Evolutionary conservation across 768 basidiomycete genomes (phyloP).

Genomic region (Tulasnella sp.): DNA sequence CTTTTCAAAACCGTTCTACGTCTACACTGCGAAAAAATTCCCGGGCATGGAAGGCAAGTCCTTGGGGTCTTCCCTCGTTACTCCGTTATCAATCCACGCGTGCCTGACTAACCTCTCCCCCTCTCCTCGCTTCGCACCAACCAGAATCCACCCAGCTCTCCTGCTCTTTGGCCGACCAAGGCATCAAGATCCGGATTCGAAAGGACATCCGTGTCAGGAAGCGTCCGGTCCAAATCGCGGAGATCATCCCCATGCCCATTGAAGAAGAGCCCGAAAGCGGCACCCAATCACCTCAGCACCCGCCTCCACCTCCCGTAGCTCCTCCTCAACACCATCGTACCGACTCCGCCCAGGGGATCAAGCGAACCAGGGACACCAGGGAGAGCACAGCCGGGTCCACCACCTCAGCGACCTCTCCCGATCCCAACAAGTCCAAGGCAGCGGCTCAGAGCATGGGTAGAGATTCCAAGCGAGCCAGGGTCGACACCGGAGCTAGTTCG

Average conservation of each 20-base stretch:
- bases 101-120: constrained; percentile 1
- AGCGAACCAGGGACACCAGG: background rate
- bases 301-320: background rate
- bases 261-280: constrained; percentile 23
- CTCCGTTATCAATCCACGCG: background rate
- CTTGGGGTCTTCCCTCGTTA: background rate
- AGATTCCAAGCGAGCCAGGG: constrained; percentile 9
- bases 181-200: constrained; percentile 88
- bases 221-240: constrained; percentile 26
- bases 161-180: constrained; percentile 86
- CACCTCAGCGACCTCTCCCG: background rate
- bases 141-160: constrained; percentile 82
- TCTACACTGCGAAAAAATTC: constrained; percentile 94
- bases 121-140: background rate
- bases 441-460: background rate
- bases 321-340: background rate
- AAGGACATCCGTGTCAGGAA: constrained; percentile 84
- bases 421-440: background rate
- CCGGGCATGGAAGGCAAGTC: constrained; percentile 85
- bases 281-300: constrained; percentile 14
- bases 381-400: background rate
- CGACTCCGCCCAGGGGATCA: constrained; percentile 3
- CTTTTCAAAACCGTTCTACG: constrained; percentile 81
- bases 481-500: background rate
- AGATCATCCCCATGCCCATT: constrained; percentile 7